Base-by-base conservation (phyloP, 208 protist species). In the Crithidia acanthocephali region DNA sequence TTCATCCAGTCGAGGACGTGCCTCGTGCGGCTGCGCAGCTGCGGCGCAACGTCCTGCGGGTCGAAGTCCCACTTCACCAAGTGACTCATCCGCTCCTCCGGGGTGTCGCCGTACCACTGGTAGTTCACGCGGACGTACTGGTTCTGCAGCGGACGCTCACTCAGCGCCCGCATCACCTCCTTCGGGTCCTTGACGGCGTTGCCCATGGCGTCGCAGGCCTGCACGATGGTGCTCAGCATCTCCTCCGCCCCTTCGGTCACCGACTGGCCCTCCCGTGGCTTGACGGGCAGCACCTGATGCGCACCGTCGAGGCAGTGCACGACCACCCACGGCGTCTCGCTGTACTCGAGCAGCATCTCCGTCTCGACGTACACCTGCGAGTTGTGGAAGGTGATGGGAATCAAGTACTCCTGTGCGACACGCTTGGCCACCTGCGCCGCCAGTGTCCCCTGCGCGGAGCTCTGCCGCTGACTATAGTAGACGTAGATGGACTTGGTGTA, bases 401-500 rank as follows among this genome's bases (percentile, higher is more conserved):
- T 84, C 16, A 97, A 78, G 65, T 80, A 97, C 74, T 93, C 85
- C 33, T 87, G 86, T 10, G 90, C 80, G 57, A 95, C 94, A 27
- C 66, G 55, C 72, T 76, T 79, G 30, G 90, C 92, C 40, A 75
- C 60, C 28, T 77, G 74, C 42, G 85, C 81, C 23, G 83, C 85
- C 20, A 62, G 53, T 74, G 47, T 23, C 23, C 92, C 92, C 13
- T 42, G 50, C 28, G 40, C 28, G 18, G 92, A 90, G 76, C 61
- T 69, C 69, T 93, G 87, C 35, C 79, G 79, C 70, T 97, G 90
- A 45, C 80, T 83, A 68, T 95, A 97, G 77, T 95, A 97, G 7
- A 95, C 85, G 70, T 97, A 97, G 60, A 97, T 92, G 52, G 92
- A 97, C 76, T 97, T 97, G 32, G 88, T 97, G 71, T 95, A 97